Base-by-base conservation (phyloP, 2,329 filamentous ascomycete species). In the Rhinocladiella mackenziei region DNA sequence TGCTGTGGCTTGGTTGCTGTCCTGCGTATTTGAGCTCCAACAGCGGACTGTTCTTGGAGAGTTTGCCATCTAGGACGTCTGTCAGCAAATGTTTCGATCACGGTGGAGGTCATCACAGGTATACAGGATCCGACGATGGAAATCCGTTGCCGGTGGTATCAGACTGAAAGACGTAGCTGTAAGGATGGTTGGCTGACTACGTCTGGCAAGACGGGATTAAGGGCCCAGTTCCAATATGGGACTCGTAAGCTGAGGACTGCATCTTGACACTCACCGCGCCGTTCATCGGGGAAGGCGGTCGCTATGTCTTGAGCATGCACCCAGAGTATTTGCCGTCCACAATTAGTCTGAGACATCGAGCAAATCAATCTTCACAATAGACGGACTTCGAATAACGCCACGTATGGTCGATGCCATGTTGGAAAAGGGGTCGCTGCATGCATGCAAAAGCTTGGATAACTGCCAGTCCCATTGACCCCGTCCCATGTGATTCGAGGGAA, bases 351-450 rank as follows among this genome's bases (percentile, higher is more conserved):
- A 15, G 15, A n/a, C 19, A 15, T 17, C 13, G n/a, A n/a, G n/a
- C n/a, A n/a, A n/a, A n/a, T 38, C 5, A 10, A 9, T n/a, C 22
- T 11, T 18, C 15, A 10, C 6, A 31, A 4, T 9, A 14, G 19
- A 23, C 7, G 8, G 55, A 77, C 76, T 66, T 84, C 73, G 51
- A 69, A 80, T 7, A 83, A 65, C 7, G 77, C 70, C 43, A 92
- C 70, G 63, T 91, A 94, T 1, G 86, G 84, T 37, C 88, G 78
- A 70, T 94, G 88, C 88, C 88, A 94, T 28, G 81, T 76, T 28
- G 83, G 78, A 61, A 94, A 92, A 11, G 92, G 68, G 29, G 83
- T 78, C 1, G 84, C 85, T 17, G 74, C 77, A 64, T 94, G 88
- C 10, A 78, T 78, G 62, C 88, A 94, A 62, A 89, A 94, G 37